phyloP scores from a whole-genome alignment of 768 basidiomycete genomes.

The Collybiopsis luxurians region DNA sequence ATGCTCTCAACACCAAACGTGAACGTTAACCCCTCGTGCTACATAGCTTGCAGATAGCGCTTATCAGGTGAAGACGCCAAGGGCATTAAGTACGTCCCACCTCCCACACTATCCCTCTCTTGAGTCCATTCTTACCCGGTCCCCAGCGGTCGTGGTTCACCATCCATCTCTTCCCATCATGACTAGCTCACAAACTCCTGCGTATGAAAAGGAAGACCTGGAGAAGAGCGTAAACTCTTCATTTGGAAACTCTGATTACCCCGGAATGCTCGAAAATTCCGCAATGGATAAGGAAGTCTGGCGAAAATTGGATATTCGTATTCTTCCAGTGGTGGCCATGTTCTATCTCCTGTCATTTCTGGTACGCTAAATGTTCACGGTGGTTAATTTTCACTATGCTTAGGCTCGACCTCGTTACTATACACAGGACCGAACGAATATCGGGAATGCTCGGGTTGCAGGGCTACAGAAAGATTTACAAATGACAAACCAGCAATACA shows the following conservation, averaged over 20 bases:
- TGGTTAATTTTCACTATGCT: not conserved
- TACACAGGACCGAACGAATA: slow-evolving; percentile 17
- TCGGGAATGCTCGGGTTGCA: slow-evolving; percentile 21
- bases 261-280: not conserved
- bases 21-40: no score
- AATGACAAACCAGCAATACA: slow-evolving; percentile 17
- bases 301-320: not conserved
- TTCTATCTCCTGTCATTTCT: slow-evolving; percentile 4
- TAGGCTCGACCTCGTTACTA: not conserved
- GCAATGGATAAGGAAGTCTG: not conserved
- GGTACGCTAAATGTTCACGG: not conserved
- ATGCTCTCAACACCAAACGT: no score
- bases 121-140: no score
- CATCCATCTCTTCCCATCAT: no score
- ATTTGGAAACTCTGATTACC: not conserved
- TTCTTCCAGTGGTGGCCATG: slow-evolving; percentile 1
- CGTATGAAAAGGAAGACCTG: not conserved
- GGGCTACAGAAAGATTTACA: slow-evolving; percentile 18
- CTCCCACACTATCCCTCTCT: no score
- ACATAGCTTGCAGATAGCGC: no score
- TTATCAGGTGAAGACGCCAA: no score
- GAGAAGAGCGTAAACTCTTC: not conserved
- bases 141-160: no score
- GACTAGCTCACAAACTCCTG: no score
- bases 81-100: no score